A percentile compares a stretch with the other conserved stretches of the same genome.
These are phyloP conservation scores for Terfezia boudieri DNA, from an alignment of 495 filamentous ascomycete species.

Conservation along the genomic window DNA sequence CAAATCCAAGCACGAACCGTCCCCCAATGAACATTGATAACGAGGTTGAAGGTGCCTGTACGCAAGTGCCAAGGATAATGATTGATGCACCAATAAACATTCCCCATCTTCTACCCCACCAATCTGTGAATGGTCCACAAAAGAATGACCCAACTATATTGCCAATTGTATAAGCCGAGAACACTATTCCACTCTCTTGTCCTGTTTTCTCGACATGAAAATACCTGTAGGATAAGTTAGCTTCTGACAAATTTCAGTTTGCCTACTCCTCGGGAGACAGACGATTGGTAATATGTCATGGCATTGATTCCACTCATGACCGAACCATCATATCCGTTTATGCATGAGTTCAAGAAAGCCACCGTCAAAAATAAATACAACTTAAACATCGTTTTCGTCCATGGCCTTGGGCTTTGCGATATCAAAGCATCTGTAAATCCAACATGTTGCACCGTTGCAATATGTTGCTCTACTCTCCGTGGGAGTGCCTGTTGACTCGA, in stretches of 20 bases:
- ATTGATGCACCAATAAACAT: conserved; percentile 32
- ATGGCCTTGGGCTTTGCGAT: conserved; percentile 18
- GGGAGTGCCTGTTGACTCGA: conserved; percentile 2
- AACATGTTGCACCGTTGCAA: conserved; percentile 14
- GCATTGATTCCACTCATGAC: conserved; percentile 33
- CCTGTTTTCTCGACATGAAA: conserved; percentile 14
- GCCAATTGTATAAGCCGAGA: conserved; percentile 30
- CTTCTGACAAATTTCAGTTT: background rate
- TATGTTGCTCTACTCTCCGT: conserved; percentile 10
- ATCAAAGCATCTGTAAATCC: conserved; percentile 16
- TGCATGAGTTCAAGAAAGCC: conserved; percentile 26
- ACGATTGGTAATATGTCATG: conserved; percentile 23
- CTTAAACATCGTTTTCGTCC: conserved; percentile 22
- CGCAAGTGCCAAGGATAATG: conserved; percentile 31
- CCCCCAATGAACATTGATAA: conserved; percentile 43
- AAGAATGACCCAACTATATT: conserved; percentile 29
- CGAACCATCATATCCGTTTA: conserved; percentile 39
- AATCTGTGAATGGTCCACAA: conserved; percentile 23
- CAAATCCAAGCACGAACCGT: conserved; percentile 57
- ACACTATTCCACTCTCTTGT: conserved; percentile 25
- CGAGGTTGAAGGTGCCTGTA: conserved; percentile 27
- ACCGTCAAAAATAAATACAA: conserved; percentile 23
- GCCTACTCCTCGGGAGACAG: background rate
- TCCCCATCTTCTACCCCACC: conserved; percentile 29
- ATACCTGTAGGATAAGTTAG: conserved; percentile 7